phyloP scores from a whole-genome alignment of 495 filamentous ascomycete species.

The Podospora pseudopauciseta region DNA sequence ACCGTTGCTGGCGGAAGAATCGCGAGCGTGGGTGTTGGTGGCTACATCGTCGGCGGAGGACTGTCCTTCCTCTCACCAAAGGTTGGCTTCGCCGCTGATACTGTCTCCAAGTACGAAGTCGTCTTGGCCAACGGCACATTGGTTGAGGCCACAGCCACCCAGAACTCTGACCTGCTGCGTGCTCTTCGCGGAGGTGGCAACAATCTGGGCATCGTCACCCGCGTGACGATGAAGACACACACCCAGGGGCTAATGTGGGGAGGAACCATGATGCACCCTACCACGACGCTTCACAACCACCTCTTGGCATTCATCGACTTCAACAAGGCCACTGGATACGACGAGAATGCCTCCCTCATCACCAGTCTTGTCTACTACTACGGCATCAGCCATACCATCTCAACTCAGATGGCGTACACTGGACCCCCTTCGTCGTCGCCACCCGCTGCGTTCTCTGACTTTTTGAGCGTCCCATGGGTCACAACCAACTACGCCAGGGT shows the following conservation, averaged over 20 bases:
- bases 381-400: neutral
- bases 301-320: neutral
- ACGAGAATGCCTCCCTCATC: neutral
- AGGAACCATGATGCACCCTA: conserved; percentile 7
- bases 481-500: neutral
- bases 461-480: neutral
- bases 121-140: conserved; percentile 46
- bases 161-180: conserved; percentile 46
- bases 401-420: neutral
- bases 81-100: conserved; percentile 43
- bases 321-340: neutral
- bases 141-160: conserved; percentile 38
- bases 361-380: neutral
- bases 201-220: conserved; percentile 54
- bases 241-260: conserved; percentile 25
- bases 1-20: conserved; percentile 30
- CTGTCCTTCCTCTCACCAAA: conserved; percentile 42
- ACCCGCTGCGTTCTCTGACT: neutral
- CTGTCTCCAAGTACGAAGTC: conserved; percentile 44
- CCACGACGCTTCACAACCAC: neutral
- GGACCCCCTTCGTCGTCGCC: neutral
- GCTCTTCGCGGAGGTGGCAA: conserved; percentile 51
- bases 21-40: conserved; percentile 49
- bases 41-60: conserved; percentile 51
- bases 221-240: conserved; percentile 32